Conservation (phyloP, 176 grass and related monocot genomes). For the Aegilops bicornis region DNA sequence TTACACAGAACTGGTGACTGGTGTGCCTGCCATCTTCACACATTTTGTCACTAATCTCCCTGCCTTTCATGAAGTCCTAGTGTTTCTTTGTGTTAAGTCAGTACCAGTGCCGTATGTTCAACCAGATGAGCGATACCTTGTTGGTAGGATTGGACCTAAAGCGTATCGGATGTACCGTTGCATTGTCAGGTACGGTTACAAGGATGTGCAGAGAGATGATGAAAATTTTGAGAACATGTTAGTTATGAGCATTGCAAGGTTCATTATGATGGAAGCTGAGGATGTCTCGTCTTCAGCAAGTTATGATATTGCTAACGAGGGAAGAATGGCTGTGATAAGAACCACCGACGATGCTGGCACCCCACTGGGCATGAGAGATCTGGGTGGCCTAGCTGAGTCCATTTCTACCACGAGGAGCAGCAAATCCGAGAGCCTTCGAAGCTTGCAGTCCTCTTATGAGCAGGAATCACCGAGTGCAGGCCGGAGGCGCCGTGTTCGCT, state of each 20-base stretch:
- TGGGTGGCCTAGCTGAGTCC: conserved; percentile 39
- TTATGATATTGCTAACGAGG: conserved; percentile 79
- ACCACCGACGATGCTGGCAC: conserved; percentile 42
- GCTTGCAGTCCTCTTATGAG: conserved; percentile 71
- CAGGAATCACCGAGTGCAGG: conserved; percentile 65
- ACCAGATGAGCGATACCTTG: conserved; percentile 78
- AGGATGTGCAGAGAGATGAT: conserved; percentile 82
- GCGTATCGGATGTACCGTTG: conserved; percentile 92
- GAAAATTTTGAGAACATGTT: conserved; percentile 92
- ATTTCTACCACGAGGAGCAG: conserved; percentile 48
- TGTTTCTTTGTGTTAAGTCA: conserved; percentile 93
- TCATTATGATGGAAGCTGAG: conserved; percentile 94
- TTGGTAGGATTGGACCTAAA: conserved; percentile 82
- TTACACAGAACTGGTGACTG: conserved; percentile 91
- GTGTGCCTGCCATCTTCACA: conserved; percentile 89
- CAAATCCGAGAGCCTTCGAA: conserved; percentile 79
- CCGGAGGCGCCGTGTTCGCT: conserved; percentile 48
- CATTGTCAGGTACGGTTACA: conserved; percentile 93
- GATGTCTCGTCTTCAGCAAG: conserved; percentile 56
- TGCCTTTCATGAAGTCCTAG: conserved; percentile 93
- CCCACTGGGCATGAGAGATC: conserved; percentile 50
- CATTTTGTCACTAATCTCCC: conserved; percentile 97
- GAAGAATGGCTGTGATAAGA: conserved; percentile 91
- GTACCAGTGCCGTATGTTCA: conserved; percentile 80
- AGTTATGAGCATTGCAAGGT: conserved; percentile 94